Conservation (phyloP, 306 rosid species). For the Medicago ruthenica region DNA sequence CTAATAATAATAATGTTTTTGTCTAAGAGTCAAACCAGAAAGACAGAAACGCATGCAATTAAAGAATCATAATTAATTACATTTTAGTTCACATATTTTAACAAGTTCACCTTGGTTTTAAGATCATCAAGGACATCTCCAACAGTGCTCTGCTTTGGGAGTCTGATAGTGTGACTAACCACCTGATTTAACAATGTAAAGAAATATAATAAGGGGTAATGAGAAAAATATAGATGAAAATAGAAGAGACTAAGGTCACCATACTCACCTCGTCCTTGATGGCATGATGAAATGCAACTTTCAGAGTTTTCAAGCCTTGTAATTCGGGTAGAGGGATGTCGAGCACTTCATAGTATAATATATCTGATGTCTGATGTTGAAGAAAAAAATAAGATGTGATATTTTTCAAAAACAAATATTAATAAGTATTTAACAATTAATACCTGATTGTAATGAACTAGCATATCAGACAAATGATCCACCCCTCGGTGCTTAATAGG, state of each 20-base stretch:
- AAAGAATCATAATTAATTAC: neutral
- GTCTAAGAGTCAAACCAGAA: constrained; percentile 10
- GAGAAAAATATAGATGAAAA: constrained; percentile 7
- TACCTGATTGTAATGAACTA: constrained; percentile 90
- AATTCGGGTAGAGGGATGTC: constrained; percentile 91
- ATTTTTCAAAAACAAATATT: constrained; percentile 23
- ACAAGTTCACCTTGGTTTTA: constrained; percentile 68
- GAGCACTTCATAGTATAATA: constrained; percentile 79
- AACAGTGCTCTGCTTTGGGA: constrained; percentile 85
- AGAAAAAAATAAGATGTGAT: constrained; percentile 37
- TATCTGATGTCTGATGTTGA: constrained; percentile 76
- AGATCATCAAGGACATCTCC: constrained; percentile 87
- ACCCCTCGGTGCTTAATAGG: constrained; percentile 82
- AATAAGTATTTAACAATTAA: constrained; percentile 28
- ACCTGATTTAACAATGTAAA: constrained; percentile 52
- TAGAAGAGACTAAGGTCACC: constrained; percentile 37
- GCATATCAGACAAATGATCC: constrained; percentile 82
- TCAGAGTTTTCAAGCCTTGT: constrained; percentile 86
- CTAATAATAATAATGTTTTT: neutral
- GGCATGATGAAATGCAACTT: constrained; percentile 83
- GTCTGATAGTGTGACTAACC: constrained; percentile 74
- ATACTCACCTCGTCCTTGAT: constrained; percentile 85
- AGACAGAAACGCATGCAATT: constrained; percentile 15
- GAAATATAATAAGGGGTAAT: constrained; percentile 20
- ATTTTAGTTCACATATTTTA: neutral